These are phyloP conservation scores for Platismatia glauca DNA, from an alignment of 495 filamentous ascomycete species.

Conservation along the genomic window DNA sequence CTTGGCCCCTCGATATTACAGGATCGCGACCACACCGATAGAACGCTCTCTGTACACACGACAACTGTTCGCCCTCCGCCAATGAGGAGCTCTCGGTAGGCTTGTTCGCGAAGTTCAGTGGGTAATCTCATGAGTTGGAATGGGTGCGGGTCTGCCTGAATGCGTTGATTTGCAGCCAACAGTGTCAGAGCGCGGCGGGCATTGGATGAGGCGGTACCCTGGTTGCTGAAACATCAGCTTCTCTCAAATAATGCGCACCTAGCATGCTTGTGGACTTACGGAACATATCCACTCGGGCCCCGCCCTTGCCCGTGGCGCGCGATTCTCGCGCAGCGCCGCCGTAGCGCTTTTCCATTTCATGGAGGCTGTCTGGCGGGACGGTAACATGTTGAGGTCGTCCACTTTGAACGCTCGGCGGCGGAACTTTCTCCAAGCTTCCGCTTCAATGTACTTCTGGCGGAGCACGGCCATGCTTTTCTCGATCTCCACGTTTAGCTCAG, in stretches of 20 bases:
- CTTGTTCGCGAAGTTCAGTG: neutral
- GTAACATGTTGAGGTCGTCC: too few relatives aligned
- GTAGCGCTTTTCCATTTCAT: neutral
- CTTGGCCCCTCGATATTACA: neutral
- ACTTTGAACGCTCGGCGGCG: neutral
- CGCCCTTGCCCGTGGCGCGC: neutral
- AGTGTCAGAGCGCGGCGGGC: neutral
- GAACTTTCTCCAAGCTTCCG: neutral
- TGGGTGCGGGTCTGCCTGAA: neutral
- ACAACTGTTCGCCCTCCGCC: neutral
- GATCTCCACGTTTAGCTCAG: neutral
- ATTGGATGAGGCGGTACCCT: neutral
- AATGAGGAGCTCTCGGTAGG: neutral
- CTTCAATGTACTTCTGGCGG: neutral
- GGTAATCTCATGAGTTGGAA: neutral
- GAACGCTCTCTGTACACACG: neutral
- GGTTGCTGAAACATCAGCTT: neutral
- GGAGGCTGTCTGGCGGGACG: neutral
- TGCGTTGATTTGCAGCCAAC: neutral
- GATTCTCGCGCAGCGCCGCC: neutral
- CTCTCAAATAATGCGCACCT: neutral
- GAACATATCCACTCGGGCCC: neutral
- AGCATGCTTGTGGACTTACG: neutral
- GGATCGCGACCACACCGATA: neutral
- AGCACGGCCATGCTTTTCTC: neutral